Evolutionary conservation across 2,329 filamentous ascomycete genomes (phyloP).

Genomic region (Alternaria longipes): DNA sequence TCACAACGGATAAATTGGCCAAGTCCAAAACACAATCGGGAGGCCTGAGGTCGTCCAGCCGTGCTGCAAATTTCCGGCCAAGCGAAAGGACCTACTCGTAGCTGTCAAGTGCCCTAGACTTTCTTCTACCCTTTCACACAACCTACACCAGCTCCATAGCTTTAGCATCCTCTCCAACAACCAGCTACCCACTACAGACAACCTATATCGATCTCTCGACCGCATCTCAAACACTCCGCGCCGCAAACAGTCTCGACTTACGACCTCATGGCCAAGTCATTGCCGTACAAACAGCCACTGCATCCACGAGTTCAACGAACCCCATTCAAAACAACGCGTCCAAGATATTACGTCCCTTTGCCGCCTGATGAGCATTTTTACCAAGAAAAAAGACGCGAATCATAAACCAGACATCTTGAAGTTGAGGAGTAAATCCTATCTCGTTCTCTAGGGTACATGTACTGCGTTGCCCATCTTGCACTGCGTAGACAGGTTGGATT

Average conservation of each 20-base stretch:
- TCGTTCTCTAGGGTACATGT: neutral
- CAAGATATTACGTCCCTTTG: neutral
- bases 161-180: neutral
- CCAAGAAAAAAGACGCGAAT: too few species aligned
- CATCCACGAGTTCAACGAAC: neutral
- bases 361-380: neutral
- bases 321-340: neutral
- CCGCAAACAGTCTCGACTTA: neutral
- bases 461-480: neutral
- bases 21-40: neutral
- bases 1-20: slow-evolving; percentile 4
- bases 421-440: neutral
- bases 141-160: neutral
- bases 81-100: neutral
- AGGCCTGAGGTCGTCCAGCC: neutral
- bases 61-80: slow-evolving; percentile 3
- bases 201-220: neutral
- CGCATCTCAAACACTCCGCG: neutral
- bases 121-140: neutral
- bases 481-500: neutral
- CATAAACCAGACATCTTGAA: neutral
- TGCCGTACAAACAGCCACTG: neutral
- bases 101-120: neutral
- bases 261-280: neutral
- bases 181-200: neutral